These are phyloP conservation scores for Naegleria fowleri DNA, from an alignment of 208 protist species.

Conservation along the genomic window DNA sequence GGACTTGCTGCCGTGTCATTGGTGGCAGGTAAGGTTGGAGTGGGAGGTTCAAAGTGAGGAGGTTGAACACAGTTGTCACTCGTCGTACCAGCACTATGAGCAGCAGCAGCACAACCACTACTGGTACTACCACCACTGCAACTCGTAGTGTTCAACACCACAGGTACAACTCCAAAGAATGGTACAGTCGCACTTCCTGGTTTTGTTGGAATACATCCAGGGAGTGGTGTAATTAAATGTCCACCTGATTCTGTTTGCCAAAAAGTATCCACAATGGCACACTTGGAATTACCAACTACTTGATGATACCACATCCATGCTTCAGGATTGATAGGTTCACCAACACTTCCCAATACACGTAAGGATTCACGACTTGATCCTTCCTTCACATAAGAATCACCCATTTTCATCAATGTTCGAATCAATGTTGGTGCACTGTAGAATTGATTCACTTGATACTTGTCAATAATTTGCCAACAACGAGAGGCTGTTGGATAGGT, in stretches of 20 bases:
- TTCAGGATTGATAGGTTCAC: conserved; percentile 90
- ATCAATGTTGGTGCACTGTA: conserved; percentile 95
- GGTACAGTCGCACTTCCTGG: conserved; percentile 84
- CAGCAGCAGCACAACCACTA: neutral
- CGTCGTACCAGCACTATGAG: neutral
- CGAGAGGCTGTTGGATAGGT: conserved; percentile 70
- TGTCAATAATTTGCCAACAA: conserved; percentile 87
- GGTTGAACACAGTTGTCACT: too few relatives aligned
- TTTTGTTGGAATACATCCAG: conserved; percentile 84
- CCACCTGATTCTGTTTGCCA: conserved; percentile 94
- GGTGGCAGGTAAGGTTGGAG: neutral
- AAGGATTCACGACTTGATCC: conserved; percentile 64
- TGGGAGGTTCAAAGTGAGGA: neutral
- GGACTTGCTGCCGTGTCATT: neutral
- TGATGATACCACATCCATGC: conserved; percentile 86
- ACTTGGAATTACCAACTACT: conserved; percentile 76
- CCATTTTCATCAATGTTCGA: conserved; percentile 73
- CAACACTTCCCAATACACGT: conserved; percentile 87
- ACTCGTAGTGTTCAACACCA: conserved; percentile 69
- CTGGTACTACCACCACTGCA: conserved; percentile 33
- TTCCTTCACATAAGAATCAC: conserved; percentile 61
- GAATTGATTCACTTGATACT: conserved; percentile 87
- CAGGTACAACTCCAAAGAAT: conserved; percentile 91
- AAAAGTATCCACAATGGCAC: conserved; percentile 90
- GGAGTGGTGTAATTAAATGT: conserved; percentile 88